Evolutionary conservation across 352 stramenopile species (phyloP).

Genomic region (Phytophthora tubulina): DNA sequence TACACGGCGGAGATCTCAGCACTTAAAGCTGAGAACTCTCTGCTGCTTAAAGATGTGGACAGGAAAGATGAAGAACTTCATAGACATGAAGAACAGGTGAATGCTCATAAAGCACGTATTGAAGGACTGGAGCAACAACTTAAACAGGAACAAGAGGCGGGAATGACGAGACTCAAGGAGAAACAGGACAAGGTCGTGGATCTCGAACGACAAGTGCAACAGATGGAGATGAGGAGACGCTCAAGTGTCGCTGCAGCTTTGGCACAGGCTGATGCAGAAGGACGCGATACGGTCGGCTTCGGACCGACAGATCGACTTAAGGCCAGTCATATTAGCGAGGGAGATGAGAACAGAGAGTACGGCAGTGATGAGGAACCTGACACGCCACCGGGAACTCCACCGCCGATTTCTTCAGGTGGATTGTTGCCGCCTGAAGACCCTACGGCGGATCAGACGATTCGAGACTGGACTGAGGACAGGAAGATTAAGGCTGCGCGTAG

Average conservation of each 20-base stretch:
- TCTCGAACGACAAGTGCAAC: conserved; percentile 68
- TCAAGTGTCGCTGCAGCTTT: conserved; percentile 59
- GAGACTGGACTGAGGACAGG: conserved; percentile 76
- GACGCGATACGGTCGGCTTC: conserved; percentile 53
- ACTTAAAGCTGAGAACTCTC: conserved; percentile 75
- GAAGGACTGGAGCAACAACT: conserved; percentile 61
- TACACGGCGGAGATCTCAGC: conserved; percentile 58
- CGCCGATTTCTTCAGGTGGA: conserved; percentile 67
- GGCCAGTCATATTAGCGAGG: conserved; percentile 41
- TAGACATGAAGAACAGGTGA: conserved; percentile 73
- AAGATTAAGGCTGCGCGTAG: conserved; percentile 57
- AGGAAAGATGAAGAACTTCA: conserved; percentile 72
- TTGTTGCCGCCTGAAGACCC: conserved; percentile 64
- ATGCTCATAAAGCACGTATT: conserved; percentile 73
- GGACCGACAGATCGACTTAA: conserved; percentile 49
- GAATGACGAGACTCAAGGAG: conserved; percentile 69
- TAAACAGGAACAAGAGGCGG: conserved; percentile 71
- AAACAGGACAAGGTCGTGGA: conserved; percentile 80
- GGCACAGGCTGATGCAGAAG: conserved; percentile 48
- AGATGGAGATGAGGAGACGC: conserved; percentile 65
- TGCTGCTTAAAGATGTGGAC: conserved; percentile 82
- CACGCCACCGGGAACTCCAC: conserved; percentile 79
- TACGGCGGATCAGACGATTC: conserved; percentile 64
- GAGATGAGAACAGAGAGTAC: conserved; percentile 34
- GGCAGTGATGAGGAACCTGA: conserved; percentile 65